Conservation (phyloP, 2,329 filamentous ascomycete species). For the Epicoccum sorghinum region DNA sequence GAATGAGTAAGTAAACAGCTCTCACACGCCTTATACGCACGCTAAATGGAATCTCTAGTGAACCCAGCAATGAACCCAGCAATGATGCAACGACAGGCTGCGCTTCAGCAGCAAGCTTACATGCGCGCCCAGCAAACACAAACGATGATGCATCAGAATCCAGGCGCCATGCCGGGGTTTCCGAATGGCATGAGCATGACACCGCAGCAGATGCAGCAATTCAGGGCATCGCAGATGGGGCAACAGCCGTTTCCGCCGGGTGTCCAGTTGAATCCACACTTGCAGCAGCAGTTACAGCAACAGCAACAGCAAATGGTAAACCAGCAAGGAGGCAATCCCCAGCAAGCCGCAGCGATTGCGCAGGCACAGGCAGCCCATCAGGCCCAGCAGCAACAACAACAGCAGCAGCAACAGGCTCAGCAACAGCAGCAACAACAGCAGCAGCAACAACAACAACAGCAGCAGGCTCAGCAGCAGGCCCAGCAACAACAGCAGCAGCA, state of each 20-base stretch:
- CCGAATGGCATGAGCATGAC: conserved; percentile 63
- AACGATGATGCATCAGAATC: conserved; percentile 59
- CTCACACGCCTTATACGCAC: neutral
- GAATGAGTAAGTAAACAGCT: conserved; percentile 43
- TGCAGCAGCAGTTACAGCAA: conserved; percentile 55
- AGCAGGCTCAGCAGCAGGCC: conserved; percentile 46
- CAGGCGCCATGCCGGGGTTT: conserved; percentile 59
- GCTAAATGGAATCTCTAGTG: conserved; percentile 12
- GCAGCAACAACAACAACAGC: conserved; percentile 51
- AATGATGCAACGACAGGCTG: conserved; percentile 50
- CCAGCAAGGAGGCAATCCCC: conserved; percentile 46
- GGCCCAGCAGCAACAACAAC: conserved; percentile 51
- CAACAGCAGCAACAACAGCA: conserved; percentile 50
- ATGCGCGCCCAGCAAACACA: conserved; percentile 61
- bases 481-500: conserved; percentile 50
- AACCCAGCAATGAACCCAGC: conserved; percentile 44
- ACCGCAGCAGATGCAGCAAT: conserved; percentile 40
- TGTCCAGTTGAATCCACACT: conserved; percentile 39
- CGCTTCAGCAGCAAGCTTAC: conserved; percentile 52
- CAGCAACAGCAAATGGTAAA: conserved; percentile 53
- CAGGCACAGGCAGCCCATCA: conserved; percentile 55
- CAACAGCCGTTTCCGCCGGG: conserved; percentile 31
- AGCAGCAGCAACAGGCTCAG: conserved; percentile 49
- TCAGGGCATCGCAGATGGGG: conserved; percentile 21
- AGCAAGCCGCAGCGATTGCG: conserved; percentile 49